These are phyloP conservation scores for Fusarium sp. DNA, from an alignment of 2,329 filamentous ascomycete species.

Conservation along the genomic window DNA sequence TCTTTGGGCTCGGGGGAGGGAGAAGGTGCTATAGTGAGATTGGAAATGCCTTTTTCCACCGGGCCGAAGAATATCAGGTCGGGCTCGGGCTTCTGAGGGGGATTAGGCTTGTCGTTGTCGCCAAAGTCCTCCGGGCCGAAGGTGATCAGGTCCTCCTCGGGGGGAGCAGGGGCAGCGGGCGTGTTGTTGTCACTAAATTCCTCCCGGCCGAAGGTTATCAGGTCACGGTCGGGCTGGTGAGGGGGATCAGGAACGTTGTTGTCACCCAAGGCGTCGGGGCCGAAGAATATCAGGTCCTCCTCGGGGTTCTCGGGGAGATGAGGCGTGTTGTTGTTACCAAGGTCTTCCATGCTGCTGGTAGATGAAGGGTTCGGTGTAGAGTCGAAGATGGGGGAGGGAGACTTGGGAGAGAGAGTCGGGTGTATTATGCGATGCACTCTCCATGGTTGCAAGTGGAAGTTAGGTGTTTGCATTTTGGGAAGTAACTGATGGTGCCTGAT, in stretches of 20 bases:
- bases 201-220: too few species aligned
- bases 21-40: neutral
- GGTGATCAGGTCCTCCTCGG: too few species aligned
- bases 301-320: accelerated
- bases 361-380: neutral
- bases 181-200: neutral
- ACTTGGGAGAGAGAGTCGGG: accelerated
- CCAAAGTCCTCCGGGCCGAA: too few species aligned
- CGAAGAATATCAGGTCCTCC: neutral
- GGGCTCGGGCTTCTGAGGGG: too few species aligned
- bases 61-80: neutral
- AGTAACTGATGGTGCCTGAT: neutral
- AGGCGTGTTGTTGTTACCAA: neutral
- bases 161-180: too few species aligned
- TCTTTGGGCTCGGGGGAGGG: neutral
- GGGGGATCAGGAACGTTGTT: neutral
- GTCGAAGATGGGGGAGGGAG: neutral
- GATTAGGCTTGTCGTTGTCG: too few species aligned
- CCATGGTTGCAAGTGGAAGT: neutral
- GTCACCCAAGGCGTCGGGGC: neutral
- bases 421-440: accelerated
- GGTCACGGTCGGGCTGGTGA: accelerated
- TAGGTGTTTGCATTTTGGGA: neutral
- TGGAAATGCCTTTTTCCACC: neutral
- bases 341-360: neutral